Base-by-base conservation (phyloP, 768 basidiomycete species). In the Lactifluus volemus region DNA sequence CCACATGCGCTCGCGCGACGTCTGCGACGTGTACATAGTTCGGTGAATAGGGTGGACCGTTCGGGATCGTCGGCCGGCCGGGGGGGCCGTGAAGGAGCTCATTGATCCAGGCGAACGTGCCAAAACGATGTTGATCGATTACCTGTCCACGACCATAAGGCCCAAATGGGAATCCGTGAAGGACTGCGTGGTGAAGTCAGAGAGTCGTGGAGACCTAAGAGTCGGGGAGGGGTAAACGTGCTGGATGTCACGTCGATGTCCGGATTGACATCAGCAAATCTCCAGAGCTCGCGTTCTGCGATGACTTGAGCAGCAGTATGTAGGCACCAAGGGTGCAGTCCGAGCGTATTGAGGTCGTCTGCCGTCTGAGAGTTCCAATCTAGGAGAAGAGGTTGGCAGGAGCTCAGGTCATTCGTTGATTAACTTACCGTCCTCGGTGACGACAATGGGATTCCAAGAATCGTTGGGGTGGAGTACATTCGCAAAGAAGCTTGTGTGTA, bases 271-370 rank as follows among this genome's bases (percentile, higher is more conserved):
- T 58, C 61, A 17, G 56, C 57, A 25, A 63, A 63, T n/a, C 19
- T 54, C 61, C 61, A 63, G 32, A 63, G 47, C 39, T 58, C 61
- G 41, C 61, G 61, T n/a, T 63, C 61, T 3, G 61, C 61, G 47
- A 58, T 58, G 52, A 63, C 57, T 25, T 29, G 52, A 11, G 56
- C 56, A 2, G 52, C 47, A 2, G 61, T 63, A 17, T 58, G 47
- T 14, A 63, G 11, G 41, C 61, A 63, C 61, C 55, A 63, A 5
- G 61, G 61, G 39, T 63, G 61, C 56, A 63, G 5, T 21, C 61
- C 61, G 32, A 63, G 56, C 41, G n/a, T 49, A n/a, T 49, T 49
- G 12, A 39, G 36, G n/a, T 58, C 56, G 2, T 53, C 30, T 53
- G 21, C 47, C 2, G 56, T 58, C 52, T 63, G 61, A 9, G 56